Conservation (phyloP, 2,329 filamentous ascomycete genomes). For the Lithohypha guttulata region DNA sequence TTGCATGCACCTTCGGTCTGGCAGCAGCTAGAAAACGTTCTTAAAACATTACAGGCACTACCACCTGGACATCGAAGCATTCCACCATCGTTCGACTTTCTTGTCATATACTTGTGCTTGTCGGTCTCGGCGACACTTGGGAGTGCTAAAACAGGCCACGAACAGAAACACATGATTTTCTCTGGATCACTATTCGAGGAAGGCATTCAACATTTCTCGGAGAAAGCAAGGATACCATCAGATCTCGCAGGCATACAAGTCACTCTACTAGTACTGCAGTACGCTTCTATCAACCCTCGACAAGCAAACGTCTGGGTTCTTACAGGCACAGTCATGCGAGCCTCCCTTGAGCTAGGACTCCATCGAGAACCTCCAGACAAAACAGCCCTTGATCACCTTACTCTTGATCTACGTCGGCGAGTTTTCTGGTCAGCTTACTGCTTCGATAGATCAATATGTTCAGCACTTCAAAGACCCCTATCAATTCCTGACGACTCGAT, state of each 20-base stretch:
- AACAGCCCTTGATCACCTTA: slow-evolving; percentile 18
- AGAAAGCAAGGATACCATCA: slow-evolving; percentile 23
- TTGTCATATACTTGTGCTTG: slow-evolving; percentile 26
- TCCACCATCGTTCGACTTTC: slow-evolving; percentile 24
- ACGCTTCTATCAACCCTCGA: slow-evolving; percentile 23
- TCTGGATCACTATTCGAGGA: slow-evolving; percentile 26
- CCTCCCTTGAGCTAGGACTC: slow-evolving; percentile 22
- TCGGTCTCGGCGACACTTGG: slow-evolving; percentile 26
- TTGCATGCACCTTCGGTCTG: slow-evolving; percentile 23
- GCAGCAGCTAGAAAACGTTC: slow-evolving; percentile 23
- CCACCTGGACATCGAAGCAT: slow-evolving; percentile 18
- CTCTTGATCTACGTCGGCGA: slow-evolving; percentile 21
- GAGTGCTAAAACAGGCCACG: slow-evolving; percentile 25
- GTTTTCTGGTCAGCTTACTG: slow-evolving; percentile 24
- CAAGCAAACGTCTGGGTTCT: slow-evolving; percentile 24
- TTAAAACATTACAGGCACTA: slow-evolving; percentile 17
- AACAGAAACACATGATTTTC: slow-evolving; percentile 25
- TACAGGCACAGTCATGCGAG: slow-evolving; percentile 23
- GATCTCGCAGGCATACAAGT: slow-evolving; percentile 23
- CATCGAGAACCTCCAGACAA: slow-evolving; percentile 22
- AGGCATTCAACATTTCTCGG: slow-evolving; percentile 26
- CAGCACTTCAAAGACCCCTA: slow-evolving; percentile 23
- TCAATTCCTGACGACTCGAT: slow-evolving; percentile 24
- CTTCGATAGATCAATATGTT: slow-evolving; percentile 23
- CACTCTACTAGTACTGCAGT: slow-evolving; percentile 22